phyloP scores from a whole-genome alignment of 495 filamentous ascomycete genomes.

The Pseudevernia furfuracea region DNA sequence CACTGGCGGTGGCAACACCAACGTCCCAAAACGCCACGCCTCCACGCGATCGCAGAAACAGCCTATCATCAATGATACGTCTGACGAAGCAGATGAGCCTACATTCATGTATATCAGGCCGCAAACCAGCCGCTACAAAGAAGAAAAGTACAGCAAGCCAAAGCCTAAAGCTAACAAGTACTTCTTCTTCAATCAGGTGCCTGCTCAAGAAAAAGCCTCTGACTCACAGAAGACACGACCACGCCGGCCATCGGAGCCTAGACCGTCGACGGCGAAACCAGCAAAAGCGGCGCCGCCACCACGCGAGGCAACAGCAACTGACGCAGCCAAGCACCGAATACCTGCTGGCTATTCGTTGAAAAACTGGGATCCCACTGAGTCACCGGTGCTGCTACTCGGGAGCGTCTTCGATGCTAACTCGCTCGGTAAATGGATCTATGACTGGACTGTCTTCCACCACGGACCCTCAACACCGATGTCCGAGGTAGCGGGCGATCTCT shows the following conservation, averaged over 20 bases:
- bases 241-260: conserved; percentile 46
- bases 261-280: conserved; percentile 37
- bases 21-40: conserved; percentile 26
- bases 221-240: conserved; percentile 38
- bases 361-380: conserved; percentile 96
- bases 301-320: conserved; percentile 70
- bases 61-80: conserved; percentile 49
- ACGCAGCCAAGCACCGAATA: conserved; percentile 73
- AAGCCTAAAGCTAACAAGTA: conserved; percentile 47
- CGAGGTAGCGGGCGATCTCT: conserved; percentile 89
- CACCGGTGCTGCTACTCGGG: conserved; percentile 85
- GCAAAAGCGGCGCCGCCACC: conserved; percentile 36
- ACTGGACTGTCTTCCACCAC: conserved; percentile 95
- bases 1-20: conserved; percentile 34
- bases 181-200: conserved; percentile 45
- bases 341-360: conserved; percentile 90
- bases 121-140: conserved; percentile 30
- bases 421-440: conserved; percentile 98
- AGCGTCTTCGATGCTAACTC: conserved; percentile 98
- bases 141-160: conserved; percentile 41
- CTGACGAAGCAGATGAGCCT: conserved; percentile 47
- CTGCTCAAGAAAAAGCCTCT: conserved; percentile 39
- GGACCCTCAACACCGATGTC: conserved; percentile 79
- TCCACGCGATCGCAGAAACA: conserved; percentile 42
- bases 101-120: conserved; percentile 33